A percentile compares a stretch with the other conserved stretches of the same genome.
Evolutionary conservation across 2,329 filamentous ascomycete genomes (phyloP).

Genomic region (Hypocreales sp.): DNA sequence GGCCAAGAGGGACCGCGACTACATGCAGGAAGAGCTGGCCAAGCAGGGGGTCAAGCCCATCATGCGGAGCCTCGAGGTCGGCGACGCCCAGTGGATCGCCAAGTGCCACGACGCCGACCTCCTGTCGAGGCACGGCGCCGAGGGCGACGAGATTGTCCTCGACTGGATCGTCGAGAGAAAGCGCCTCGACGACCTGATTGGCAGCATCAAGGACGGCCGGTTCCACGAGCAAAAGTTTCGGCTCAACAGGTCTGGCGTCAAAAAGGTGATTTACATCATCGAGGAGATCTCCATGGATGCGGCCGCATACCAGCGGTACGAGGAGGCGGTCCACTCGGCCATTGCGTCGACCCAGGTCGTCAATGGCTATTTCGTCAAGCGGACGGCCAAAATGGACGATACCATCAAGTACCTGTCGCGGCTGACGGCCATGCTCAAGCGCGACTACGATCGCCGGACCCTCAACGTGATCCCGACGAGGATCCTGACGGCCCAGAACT

Average conservation of each 20-base stretch:
- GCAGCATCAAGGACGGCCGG: conserved; percentile 67
- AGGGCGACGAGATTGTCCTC: conserved; percentile 56
- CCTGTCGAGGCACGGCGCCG: conserved; percentile 38
- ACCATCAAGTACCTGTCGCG: conserved; percentile 60
- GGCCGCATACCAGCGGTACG: conserved; percentile 37
- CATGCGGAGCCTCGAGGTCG: conserved; percentile 54
- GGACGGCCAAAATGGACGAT: conserved; percentile 60
- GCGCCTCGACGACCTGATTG: conserved; percentile 63
- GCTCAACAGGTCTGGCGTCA: conserved; percentile 54
- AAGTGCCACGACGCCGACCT: conserved; percentile 47
- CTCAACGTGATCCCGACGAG: conserved; percentile 51
- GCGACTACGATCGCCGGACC: conserved; percentile 42
- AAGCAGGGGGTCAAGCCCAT: conserved; percentile 51
- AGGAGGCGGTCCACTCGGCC: conserved; percentile 54
- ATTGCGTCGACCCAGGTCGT: conserved; percentile 67
- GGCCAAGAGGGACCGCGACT: conserved; percentile 57
- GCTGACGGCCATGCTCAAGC: conserved; percentile 54
- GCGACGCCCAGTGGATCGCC: conserved; percentile 68
- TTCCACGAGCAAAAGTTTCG: conserved; percentile 80
- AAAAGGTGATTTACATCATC: conserved; percentile 63
- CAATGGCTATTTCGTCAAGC: conserved; percentile 65
- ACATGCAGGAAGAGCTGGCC: conserved; percentile 56
- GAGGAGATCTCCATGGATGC: conserved; percentile 53
- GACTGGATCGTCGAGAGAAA: conserved; percentile 76
- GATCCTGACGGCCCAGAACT: conserved; percentile 47